Evolutionary conservation across 2,329 filamentous ascomycete genomes (phyloP).

Genomic region (Fusarium coffeatum): DNA sequence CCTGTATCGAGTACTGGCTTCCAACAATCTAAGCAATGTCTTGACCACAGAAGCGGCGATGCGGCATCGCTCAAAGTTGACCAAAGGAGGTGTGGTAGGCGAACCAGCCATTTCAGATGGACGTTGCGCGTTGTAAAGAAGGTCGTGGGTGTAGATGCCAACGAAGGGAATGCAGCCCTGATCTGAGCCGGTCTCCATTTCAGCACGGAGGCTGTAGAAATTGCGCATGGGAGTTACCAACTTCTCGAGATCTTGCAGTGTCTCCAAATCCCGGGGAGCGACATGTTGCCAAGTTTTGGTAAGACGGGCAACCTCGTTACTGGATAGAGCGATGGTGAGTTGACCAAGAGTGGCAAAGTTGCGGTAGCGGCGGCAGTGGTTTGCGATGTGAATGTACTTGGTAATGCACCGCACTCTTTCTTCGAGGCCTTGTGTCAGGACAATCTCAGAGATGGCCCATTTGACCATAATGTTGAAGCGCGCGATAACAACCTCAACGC

Average conservation of each 20-base stretch:
- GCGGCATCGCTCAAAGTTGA: constrained; percentile 87
- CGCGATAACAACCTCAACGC: constrained; percentile 85
- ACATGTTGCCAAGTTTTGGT: constrained; percentile 78
- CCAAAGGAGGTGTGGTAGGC: constrained; percentile 72
- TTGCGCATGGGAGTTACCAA: constrained; percentile 82
- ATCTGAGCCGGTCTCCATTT: constrained; percentile 79
- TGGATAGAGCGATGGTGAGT: constrained; percentile 80
- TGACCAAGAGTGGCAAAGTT: constrained; percentile 90
- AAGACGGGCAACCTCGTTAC: constrained; percentile 76
- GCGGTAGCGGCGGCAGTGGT: constrained; percentile 78
- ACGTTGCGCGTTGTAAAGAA: constrained; percentile 84
- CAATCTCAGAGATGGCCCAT: constrained; percentile 83
- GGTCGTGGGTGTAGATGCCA: constrained; percentile 84
- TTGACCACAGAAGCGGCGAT: constrained; percentile 82
- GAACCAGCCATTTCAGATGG: constrained; percentile 79
- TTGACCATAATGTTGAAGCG: constrained; percentile 91
- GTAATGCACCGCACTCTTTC: constrained; percentile 82
- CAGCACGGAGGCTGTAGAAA: constrained; percentile 78
- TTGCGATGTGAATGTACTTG: constrained; percentile 85
- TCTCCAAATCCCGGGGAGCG: constrained; percentile 71
- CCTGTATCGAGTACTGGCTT: constrained; percentile 79
- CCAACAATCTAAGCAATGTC: constrained; percentile 80
- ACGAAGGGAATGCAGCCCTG: constrained; percentile 86
- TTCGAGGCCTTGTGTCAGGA: constrained; percentile 76
- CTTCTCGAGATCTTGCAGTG: constrained; percentile 74